Evolutionary conservation across 306 rosid genomes (phyloP), one percentile per base, ranked within the genome.

Genomic region (Trifolium pratense): DNA sequence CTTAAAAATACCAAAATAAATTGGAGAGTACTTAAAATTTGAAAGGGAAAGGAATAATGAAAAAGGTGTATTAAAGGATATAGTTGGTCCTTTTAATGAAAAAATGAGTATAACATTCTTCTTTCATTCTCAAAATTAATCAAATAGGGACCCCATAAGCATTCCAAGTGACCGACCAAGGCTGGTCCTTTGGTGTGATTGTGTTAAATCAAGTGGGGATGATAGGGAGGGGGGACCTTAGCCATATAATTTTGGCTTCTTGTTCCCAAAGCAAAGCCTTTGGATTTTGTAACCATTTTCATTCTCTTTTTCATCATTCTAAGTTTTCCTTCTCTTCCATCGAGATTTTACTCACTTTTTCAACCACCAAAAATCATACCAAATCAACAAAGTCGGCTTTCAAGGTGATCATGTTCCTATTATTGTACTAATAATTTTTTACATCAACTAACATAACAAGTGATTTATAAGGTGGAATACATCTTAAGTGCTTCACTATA

Each of bases 221-320:
- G n/a, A n/a, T n/a, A n/a, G n/a, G n/a, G n/a, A 18, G 77, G 87
- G 73, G 81, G 73, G 80, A 81, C 87, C 76, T 75, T 61, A 59
- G 60, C 49, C 87, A 80, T 81, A 74, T 55, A 81, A 77, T 59
- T 74, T 87, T 86, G 90, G 92, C 89, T 81, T 86, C 86, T 84
- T 86, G 84, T 86, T 81, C 36, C 46, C 87, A 87, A 90, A 87
- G 89, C 82, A 82, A 84, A 77, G 80, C 83, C 83, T 84, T 86
- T 81, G 86, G 83, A 84, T 65, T 81, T 78, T 72, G 82, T 75
- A 81, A 77, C 73, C 71, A 49, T 71, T 61, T 63, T 65, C 79
- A 36, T 67, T 71, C 81, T 59, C 83, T 26, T 71, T 70, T 71
- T 74, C 71, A 84, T 76, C 80, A 76, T 84, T 84, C 74, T 68